These are phyloP conservation scores for Coniochaeta pulveracea DNA, from an alignment of 2,329 filamentous ascomycete genomes.

Conservation along the genomic window DNA sequence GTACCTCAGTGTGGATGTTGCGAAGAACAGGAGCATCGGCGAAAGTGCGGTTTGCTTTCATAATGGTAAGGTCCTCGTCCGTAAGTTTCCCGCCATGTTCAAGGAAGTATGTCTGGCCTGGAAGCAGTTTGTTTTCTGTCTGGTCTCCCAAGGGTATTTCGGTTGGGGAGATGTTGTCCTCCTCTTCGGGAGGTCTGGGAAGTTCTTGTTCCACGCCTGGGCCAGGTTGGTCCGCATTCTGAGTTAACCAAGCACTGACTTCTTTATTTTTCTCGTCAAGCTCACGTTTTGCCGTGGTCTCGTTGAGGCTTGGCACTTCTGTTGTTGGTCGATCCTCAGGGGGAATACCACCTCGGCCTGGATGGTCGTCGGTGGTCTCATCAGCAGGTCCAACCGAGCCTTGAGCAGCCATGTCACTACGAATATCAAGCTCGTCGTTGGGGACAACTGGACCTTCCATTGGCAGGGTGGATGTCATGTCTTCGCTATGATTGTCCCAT, in stretches of 20 bases:
- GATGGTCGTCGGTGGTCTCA: slow-evolving; percentile 29
- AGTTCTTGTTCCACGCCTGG: not conserved
- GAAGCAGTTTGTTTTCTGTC: slow-evolving; percentile 38
- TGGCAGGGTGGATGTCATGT: slow-evolving; percentile 6
- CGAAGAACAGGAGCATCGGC: slow-evolving; percentile 34
- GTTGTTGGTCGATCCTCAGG: slow-evolving; percentile 30
- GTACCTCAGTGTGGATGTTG: slow-evolving; percentile 25
- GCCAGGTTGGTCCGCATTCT: slow-evolving; percentile 1
- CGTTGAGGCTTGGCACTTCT: slow-evolving; percentile 36
- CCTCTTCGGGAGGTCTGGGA: slow-evolving; percentile 7
- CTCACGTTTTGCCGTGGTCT: slow-evolving; percentile 29
- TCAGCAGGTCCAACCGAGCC: slow-evolving; percentile 23
- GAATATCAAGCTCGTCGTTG: not conserved
- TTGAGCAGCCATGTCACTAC: slow-evolving; percentile 6
- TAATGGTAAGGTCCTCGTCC: slow-evolving; percentile 35
- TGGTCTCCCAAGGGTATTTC: slow-evolving; percentile 31
- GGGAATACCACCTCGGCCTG: slow-evolving; percentile 33
- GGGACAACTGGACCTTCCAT: slow-evolving; percentile 3
- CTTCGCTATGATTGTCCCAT: slow-evolving; percentile 33
- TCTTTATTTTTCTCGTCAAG: slow-evolving; percentile 33
- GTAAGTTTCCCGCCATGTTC: slow-evolving; percentile 29
- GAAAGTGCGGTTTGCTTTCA: slow-evolving; percentile 37
- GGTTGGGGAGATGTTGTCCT: slow-evolving; percentile 25
- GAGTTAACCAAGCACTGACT: slow-evolving; percentile 39
- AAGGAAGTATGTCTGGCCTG: slow-evolving; percentile 38